A percentile compares a stretch with the other conserved stretches of the same genome.
phyloP scores from a whole-genome alignment of 257 asterid species.

The Solanum bukasovii region DNA sequence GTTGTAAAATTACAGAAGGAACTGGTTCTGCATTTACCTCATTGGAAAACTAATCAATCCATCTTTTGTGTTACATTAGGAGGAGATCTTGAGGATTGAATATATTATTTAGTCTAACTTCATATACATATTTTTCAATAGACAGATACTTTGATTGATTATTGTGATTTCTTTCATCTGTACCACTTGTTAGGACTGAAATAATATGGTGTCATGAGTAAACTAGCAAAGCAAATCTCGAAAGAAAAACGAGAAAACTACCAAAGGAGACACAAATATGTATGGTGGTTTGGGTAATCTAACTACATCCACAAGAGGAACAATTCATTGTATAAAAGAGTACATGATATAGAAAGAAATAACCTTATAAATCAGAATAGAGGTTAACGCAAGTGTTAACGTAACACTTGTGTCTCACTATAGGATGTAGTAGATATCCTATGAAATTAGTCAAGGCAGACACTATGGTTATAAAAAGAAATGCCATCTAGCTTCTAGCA shows the following conservation, averaged over 20 bases:
- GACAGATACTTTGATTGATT: neutral
- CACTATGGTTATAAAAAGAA: neutral
- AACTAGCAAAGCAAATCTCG: no score
- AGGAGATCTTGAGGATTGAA: conserved; percentile 6
- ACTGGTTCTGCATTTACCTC: conserved; percentile 33
- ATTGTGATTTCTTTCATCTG: neutral
- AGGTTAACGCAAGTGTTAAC: no score
- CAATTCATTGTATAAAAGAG: no score
- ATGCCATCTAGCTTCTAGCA: no score
- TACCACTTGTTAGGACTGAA: neutral
- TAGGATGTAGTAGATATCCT: neutral
- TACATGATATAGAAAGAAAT: no score
- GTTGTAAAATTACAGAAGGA: conserved; percentile 29
- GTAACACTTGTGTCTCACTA: no score
- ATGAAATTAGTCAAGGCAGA: neutral
- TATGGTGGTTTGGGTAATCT: no score
- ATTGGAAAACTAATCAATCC: conserved; percentile 51
- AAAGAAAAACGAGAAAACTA: neutral
- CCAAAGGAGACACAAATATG: no score
- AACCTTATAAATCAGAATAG: no score
- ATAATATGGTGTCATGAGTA: neutral
- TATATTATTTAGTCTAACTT: neutral
- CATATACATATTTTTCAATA: neutral
- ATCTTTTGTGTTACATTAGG: conserved; percentile 19
- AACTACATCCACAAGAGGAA: no score